These are phyloP conservation scores for Trametes punicea DNA, from an alignment of 768 basidiomycete genomes.

Conservation along the genomic window DNA sequence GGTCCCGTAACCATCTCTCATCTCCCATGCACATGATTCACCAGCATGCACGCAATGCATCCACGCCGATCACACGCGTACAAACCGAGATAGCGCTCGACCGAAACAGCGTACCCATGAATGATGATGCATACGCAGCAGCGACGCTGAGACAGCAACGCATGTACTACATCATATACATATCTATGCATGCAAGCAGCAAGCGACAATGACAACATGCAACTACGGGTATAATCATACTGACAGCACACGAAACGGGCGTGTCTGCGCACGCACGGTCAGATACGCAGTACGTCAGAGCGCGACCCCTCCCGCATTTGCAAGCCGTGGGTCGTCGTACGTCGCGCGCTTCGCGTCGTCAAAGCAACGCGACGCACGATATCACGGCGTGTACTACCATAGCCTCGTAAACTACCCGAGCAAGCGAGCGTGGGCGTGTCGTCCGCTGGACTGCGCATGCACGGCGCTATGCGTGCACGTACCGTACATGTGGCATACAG, in stretches of 20 bases:
- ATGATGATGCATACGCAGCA: conserved; percentile 10
- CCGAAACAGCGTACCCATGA: not conserved
- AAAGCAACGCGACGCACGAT: too few relatives aligned
- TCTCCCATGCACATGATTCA: too few relatives aligned
- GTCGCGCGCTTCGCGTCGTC: too few relatives aligned
- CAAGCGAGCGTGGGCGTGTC: too few relatives aligned
- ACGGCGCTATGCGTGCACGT: too few relatives aligned
- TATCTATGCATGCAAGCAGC: not conserved
- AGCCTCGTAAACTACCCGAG: too few relatives aligned
- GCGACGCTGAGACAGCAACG: not conserved
- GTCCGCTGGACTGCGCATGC: too few relatives aligned
- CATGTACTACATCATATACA: not conserved
- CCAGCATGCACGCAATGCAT: not conserved
- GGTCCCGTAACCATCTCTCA: too few relatives aligned
- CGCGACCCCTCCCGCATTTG: conserved; percentile 1
- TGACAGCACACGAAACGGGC: not conserved
- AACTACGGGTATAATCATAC: not conserved
- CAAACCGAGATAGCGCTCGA: not conserved
- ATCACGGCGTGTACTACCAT: too few relatives aligned
- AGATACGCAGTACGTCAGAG: conserved; percentile 7
- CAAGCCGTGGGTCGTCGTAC: not conserved
- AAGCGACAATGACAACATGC: not conserved
- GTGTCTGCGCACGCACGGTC: not conserved
- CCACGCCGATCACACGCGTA: not conserved
- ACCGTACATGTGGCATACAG: conserved; percentile 6